phyloP scores from a whole-genome alignment of 31 red algal species.

The Endocladia muricata region DNA sequence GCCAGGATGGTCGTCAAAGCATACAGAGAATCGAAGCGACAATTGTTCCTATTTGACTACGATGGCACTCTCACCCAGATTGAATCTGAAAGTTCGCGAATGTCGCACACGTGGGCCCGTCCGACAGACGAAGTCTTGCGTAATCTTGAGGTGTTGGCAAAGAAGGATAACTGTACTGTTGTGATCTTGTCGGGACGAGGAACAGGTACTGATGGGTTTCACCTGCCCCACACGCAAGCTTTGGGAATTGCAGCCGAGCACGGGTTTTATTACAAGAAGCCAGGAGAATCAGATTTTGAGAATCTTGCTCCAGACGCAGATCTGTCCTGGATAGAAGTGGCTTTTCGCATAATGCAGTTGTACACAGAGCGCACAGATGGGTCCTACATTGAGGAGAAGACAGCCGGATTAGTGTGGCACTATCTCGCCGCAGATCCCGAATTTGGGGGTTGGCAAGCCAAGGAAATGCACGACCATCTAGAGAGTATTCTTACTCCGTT shows the following conservation, averaged over 20 bases:
- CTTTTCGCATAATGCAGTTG: slow-evolving; percentile 83
- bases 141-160: slow-evolving; percentile 54
- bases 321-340: slow-evolving; percentile 86
- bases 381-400: slow-evolving; percentile 89
- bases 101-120: slow-evolving; percentile 88
- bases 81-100: slow-evolving; percentile 49
- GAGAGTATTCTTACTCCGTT: slow-evolving; percentile 78
- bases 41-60: slow-evolving; percentile 95
- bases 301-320: slow-evolving; percentile 71
- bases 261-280: slow-evolving; percentile 88
- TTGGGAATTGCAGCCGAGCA: slow-evolving; percentile 96
- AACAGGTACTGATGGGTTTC: slow-evolving; percentile 51
- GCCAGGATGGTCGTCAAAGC: slow-evolving; percentile 67
- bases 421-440: slow-evolving; percentile 96
- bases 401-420: slow-evolving; percentile 94
- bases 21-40: slow-evolving; percentile 62
- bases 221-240: slow-evolving; percentile 34
- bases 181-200: slow-evolving; percentile 82
- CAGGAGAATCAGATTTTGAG: slow-evolving; percentile 36
- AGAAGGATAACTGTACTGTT: slow-evolving; percentile 66
- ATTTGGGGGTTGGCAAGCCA: slow-evolving; percentile 98
- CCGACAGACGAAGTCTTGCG: slow-evolving; percentile 71
- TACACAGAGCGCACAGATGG: slow-evolving; percentile 98
- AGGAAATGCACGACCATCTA: slow-evolving; percentile 97
- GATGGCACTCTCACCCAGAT: slow-evolving; percentile 92